These are phyloP conservation scores for Pseudogymnoascus sp. DNA, from an alignment of 2,329 filamentous ascomycete genomes.

Conservation along the genomic window DNA sequence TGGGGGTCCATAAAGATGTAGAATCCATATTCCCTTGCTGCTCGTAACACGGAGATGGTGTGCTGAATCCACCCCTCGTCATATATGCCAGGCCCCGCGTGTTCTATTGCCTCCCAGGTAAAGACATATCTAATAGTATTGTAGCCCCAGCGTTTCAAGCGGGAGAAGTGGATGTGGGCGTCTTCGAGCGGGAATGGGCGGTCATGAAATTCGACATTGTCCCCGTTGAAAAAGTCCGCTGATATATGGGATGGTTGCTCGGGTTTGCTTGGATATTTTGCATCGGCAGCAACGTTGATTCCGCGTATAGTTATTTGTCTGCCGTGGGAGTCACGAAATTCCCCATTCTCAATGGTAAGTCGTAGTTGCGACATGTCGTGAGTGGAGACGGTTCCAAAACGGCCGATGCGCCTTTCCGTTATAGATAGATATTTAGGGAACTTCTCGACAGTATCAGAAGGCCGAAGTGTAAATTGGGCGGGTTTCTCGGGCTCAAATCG, in stretches of 20 bases:
- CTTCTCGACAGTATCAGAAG: neutral
- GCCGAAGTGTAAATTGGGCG: neutral
- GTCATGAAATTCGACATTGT: slow-evolving; percentile 80
- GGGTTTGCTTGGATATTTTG: slow-evolving; percentile 79
- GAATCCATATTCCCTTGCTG: slow-evolving; percentile 85
- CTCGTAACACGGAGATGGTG: slow-evolving; percentile 74
- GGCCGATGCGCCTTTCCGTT: neutral
- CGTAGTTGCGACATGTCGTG: slow-evolving; percentile 62
- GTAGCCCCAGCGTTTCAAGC: slow-evolving; percentile 83
- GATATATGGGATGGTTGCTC: slow-evolving; percentile 71
- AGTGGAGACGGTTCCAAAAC: neutral
- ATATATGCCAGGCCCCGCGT: slow-evolving; percentile 80
- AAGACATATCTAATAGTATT: slow-evolving; percentile 96
- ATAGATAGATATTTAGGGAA: neutral
- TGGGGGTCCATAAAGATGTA: slow-evolving; percentile 98
- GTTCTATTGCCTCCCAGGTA: slow-evolving; percentile 98
- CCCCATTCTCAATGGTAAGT: slow-evolving; percentile 74
- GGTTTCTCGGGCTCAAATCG: neutral
- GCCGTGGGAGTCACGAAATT: slow-evolving; percentile 73
- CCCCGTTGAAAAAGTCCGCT: slow-evolving; percentile 83
- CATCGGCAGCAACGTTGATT: slow-evolving; percentile 87
- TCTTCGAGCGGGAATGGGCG: slow-evolving; percentile 79
- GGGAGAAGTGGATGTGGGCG: slow-evolving; percentile 76
- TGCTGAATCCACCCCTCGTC: slow-evolving; percentile 91
- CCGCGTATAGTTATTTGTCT: slow-evolving; percentile 84